Evolutionary conservation across 208 protist species (phyloP).

Genomic region (Acanthamoeba divionensis): DNA sequence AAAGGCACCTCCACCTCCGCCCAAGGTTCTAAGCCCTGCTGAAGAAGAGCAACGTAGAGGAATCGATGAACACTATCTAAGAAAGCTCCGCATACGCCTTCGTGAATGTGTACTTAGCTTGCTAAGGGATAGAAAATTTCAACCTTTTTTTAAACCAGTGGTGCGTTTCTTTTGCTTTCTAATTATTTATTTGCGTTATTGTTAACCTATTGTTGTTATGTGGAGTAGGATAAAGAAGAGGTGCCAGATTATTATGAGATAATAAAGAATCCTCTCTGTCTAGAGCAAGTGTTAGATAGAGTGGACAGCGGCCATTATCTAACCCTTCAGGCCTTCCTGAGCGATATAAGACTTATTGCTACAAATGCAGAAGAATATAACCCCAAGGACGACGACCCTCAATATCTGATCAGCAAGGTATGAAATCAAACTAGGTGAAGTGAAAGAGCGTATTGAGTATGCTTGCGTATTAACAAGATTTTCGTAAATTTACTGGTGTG

Average conservation of each 20-base stretch:
- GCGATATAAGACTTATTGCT: constrained; percentile 27
- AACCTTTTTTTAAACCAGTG: constrained; percentile 27
- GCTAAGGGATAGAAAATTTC: not conserved
- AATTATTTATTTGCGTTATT: not conserved
- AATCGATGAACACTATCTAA: not conserved
- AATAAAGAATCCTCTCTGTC: constrained; percentile 45
- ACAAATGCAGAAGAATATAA: constrained; percentile 54
- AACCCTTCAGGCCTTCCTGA: not conserved
- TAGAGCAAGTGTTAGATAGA: constrained; percentile 10
- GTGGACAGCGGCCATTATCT: constrained; percentile 29
- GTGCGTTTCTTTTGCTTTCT: not conserved
- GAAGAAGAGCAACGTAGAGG: not conserved
- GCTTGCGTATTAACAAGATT: not conserved
- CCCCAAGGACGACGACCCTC: constrained; percentile 17
- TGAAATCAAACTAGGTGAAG: too few relatives aligned
- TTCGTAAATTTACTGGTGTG: not conserved
- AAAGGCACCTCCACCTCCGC: constrained; percentile 18
- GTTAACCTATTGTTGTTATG: not conserved
- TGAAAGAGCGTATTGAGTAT: not conserved
- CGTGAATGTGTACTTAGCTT: constrained; percentile 25
- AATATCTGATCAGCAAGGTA: constrained; percentile 43
- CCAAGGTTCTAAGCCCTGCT: too few relatives aligned
- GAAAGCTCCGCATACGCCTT: constrained; percentile 44
- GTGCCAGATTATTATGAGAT: constrained; percentile 58
- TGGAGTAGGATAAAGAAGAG: not conserved